Evolutionary conservation across 106 monocot species (phyloP).

Genomic region (Posidonia australis): DNA sequence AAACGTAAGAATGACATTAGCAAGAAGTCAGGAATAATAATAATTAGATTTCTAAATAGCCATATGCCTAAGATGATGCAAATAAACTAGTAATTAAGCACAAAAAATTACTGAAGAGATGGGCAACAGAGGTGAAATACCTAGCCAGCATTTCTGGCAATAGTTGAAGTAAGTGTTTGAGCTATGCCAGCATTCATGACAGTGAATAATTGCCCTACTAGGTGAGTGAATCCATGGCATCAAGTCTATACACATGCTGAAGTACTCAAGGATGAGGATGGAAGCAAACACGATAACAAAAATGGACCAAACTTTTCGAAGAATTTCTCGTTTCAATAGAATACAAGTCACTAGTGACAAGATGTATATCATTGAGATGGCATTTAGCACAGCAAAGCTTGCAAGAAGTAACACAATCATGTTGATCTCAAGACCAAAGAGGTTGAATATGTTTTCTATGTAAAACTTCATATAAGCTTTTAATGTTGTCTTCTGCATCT

Average conservation of each 20-base stretch:
- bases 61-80: not conserved
- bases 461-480: conserved; percentile 76
- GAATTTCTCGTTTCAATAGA: conserved; percentile 61
- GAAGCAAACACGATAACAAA: conserved; percentile 75
- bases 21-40: no score
- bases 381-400: conserved; percentile 81
- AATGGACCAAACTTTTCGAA: conserved; percentile 62
- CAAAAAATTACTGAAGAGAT: not conserved
- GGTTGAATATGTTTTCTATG: conserved; percentile 73
- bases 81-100: not conserved
- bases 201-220: conserved; percentile 24
- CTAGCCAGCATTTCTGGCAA: conserved; percentile 92
- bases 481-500: conserved; percentile 63
- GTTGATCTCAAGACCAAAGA: conserved; percentile 83
- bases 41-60: not conserved
- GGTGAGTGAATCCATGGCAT: conserved; percentile 48
- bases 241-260: conserved; percentile 69
- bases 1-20: no score
- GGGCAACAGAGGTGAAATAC: conserved; percentile 23
- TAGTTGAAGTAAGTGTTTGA: conserved; percentile 55
- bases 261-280: conserved; percentile 76
- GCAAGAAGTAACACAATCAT: conserved; percentile 86
- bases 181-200: conserved; percentile 82
- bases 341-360: conserved; percentile 57
- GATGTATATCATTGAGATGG: conserved; percentile 75